These are phyloP conservation scores for Acanthochlamys bracteata DNA, from an alignment of 106 monocot species.

Conservation along the genomic window DNA sequence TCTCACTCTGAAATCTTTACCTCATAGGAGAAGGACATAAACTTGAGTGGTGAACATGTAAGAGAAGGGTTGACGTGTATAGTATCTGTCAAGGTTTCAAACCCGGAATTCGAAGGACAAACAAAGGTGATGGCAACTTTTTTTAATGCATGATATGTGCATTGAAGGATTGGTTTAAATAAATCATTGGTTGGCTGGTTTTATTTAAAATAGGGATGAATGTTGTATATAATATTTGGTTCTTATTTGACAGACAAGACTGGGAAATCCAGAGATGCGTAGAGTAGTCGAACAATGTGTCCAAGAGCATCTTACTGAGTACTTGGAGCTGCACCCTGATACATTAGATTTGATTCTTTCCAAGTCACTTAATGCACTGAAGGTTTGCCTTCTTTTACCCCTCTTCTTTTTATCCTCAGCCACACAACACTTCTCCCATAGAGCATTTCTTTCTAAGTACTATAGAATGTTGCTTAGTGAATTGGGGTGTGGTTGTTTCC, in stretches of 20 bases:
- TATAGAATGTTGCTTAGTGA: too few species aligned
- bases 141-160: neutral
- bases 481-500: neutral
- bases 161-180: neutral
- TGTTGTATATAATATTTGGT: neutral
- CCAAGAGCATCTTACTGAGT: constrained; percentile 86
- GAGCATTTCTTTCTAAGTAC: too few species aligned
- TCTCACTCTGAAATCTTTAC: neutral
- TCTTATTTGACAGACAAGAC: constrained; percentile 54
- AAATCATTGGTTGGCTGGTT: too few species aligned
- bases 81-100: constrained; percentile 82
- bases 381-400: constrained; percentile 30
- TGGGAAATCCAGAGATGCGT: constrained; percentile 97
- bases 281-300: constrained; percentile 88
- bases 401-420: neutral
- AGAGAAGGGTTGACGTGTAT: constrained; percentile 96
- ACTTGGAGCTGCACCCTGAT: constrained; percentile 90
- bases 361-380: constrained; percentile 91
- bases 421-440: too few species aligned
- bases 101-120: constrained; percentile 99
- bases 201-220: too few species aligned
- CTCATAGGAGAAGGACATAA: constrained; percentile 85
- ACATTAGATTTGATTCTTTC: constrained; percentile 67
- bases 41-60: constrained; percentile 92
- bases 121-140: constrained; percentile 51